Percentiles rank a stretch among this genome's conserved stretches.
Evolutionary conservation across 108 stramenopile genomes (phyloP).

Genomic region (Stephanodiscus triporus): DNA sequence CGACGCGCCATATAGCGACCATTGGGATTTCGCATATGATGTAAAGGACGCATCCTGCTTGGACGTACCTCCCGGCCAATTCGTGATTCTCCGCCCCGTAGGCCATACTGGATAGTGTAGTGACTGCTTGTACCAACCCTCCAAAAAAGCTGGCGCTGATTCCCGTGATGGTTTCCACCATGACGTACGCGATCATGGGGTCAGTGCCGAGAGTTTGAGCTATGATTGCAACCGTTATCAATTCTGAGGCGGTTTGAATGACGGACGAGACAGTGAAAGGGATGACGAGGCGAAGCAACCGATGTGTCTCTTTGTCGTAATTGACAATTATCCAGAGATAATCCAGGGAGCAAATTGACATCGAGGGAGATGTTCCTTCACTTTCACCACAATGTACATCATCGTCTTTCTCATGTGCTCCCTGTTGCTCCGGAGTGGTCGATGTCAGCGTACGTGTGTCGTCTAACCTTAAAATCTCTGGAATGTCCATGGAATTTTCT

Average conservation of each 20-base stretch:
- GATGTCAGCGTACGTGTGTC: too few relatives aligned
- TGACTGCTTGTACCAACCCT: conserved; percentile 27
- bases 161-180: conserved; percentile 39
- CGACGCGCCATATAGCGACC: conserved; percentile 18
- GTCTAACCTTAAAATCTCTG: too few relatives aligned
- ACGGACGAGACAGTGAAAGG: conserved; percentile 28
- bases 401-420: background rate
- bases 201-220: conserved; percentile 39
- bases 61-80: conserved; percentile 30
- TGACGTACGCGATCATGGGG: conserved; percentile 36
- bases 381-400: background rate
- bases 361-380: background rate
- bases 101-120: conserved; percentile 32
- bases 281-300: conserved; percentile 26
- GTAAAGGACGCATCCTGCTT: conserved; percentile 10
- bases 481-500: too few relatives aligned
- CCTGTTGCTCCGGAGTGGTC: too few relatives aligned
- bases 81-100: conserved; percentile 37
- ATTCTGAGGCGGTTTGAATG: conserved; percentile 8
- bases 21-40: conserved; percentile 26
- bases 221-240: conserved; percentile 21
- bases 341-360: background rate
- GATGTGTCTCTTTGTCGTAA: conserved; percentile 41
- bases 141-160: conserved; percentile 24
- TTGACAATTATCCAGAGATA: background rate